These are phyloP conservation scores for Leishmania gerbilli DNA, from an alignment of 208 protist genomes.

Conservation along the genomic window DNA sequence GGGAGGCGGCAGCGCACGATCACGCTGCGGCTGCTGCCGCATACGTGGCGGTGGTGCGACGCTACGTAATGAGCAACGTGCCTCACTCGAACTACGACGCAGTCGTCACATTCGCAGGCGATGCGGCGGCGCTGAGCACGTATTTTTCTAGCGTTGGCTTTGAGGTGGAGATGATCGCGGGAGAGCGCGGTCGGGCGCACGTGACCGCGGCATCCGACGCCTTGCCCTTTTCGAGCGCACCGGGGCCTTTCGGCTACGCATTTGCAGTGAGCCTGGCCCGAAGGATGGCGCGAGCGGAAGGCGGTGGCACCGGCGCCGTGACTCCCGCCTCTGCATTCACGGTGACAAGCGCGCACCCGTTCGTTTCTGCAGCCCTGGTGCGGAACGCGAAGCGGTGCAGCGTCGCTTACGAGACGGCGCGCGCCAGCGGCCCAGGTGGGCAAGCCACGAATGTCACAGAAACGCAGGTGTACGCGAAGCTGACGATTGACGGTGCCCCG, in stretches of 20 bases:
- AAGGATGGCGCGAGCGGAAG: not conserved
- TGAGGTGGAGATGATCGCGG: conserved; percentile 18
- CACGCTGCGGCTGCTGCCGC: conserved; percentile 43
- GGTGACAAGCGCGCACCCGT: conserved; percentile 44
- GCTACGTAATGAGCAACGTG: conserved; percentile 48
- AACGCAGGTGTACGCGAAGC: conserved; percentile 86
- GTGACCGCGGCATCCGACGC: conserved; percentile 34
- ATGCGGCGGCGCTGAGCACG: conserved; percentile 22
- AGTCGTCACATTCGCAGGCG: conserved; percentile 48
- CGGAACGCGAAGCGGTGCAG: conserved; percentile 46
- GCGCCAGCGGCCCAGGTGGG: conserved; percentile 84
- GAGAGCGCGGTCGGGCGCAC: conserved; percentile 25
- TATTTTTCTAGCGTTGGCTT: conserved; percentile 42
- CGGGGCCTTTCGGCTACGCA: conserved; percentile 63
- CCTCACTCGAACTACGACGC: conserved; percentile 76
- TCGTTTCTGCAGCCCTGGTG: conserved; percentile 60
- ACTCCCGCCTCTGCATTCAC: conserved; percentile 23
- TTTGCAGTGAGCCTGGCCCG: conserved; percentile 39
- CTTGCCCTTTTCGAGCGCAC: conserved; percentile 9
- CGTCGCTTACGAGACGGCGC: conserved; percentile 75
- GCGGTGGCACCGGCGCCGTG: not conserved
- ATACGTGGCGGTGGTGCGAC: conserved; percentile 56
- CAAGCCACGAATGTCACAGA: conserved; percentile 89
- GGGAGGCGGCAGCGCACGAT: conserved; percentile 41
- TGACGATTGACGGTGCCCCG: conserved; percentile 70